phyloP scores from a whole-genome alignment of 2,329 filamentous ascomycete species.

The Bipolaris gigantea region DNA sequence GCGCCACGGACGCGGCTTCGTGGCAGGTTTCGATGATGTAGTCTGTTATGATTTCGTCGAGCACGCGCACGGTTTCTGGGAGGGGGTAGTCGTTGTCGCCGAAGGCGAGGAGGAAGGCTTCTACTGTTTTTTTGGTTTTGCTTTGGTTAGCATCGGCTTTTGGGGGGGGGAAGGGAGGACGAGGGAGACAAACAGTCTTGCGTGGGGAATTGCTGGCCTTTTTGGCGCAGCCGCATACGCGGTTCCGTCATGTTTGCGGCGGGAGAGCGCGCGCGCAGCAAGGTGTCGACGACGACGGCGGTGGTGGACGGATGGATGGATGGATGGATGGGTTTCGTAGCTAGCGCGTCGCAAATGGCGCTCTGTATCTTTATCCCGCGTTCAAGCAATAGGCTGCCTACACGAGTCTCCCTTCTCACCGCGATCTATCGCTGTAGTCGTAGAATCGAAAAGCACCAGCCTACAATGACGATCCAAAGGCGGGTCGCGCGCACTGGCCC shows the following conservation, averaged over 20 bases:
- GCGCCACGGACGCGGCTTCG: slow-evolving; percentile 80
- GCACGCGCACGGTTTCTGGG: slow-evolving; percentile 78
- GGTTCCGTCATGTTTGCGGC: slow-evolving; percentile 49
- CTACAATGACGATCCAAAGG: slow-evolving; percentile 8
- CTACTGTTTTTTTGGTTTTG: slow-evolving; percentile 53
- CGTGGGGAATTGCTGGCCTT: slow-evolving; percentile 52
- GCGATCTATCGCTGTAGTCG: no score
- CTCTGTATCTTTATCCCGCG: no score
- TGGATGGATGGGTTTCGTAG: neutral
- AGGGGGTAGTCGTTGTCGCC: slow-evolving; percentile 79
- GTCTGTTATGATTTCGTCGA: slow-evolving; percentile 95
- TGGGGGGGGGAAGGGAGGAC: slow-evolving; percentile 12
- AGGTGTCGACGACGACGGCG: no score
- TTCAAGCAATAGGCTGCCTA: no score
- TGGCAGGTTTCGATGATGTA: slow-evolving; percentile 91
- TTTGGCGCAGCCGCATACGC: slow-evolving; percentile 52
- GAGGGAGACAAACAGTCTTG: slow-evolving; percentile 46
- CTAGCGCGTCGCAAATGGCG: neutral
- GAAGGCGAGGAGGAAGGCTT: slow-evolving; percentile 75
- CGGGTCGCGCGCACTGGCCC: neutral
- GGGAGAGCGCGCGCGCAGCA: neutral
- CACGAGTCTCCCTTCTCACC: no score
- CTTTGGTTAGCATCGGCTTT: neutral
- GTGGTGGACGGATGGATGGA: no score
- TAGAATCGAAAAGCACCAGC: neutral